phyloP scores from a whole-genome alignment of 2,329 filamentous ascomycete genomes.

The Pezicula radicicola region DNA sequence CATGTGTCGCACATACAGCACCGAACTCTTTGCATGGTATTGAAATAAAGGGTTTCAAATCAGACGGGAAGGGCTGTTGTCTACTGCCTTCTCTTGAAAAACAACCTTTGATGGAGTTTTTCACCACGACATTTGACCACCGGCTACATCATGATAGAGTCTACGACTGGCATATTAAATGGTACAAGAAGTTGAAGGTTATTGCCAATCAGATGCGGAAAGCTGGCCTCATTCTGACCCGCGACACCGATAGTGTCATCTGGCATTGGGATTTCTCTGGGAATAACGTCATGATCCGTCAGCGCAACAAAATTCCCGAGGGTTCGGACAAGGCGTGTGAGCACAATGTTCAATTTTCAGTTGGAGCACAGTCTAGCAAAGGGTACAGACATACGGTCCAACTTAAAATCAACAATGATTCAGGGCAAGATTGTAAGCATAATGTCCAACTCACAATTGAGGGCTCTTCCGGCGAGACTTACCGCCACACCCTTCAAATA shows the following conservation, averaged over 20 bases:
- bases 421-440: too few species aligned
- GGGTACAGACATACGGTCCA: too few species aligned
- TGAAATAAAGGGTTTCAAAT: neutral
- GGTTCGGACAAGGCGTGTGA: neutral
- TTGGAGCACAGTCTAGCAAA: too few species aligned
- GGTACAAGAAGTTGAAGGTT: neutral
- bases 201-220: constrained; percentile 10
- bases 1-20: neutral
- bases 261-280: constrained; percentile 19
- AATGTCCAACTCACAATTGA: too few species aligned
- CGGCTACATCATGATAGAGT: neutral
- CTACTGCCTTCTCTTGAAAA: neutral
- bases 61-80: neutral
- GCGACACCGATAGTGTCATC: constrained; percentile 4
- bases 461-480: too few species aligned
- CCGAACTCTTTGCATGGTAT: neutral
- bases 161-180: neutral
- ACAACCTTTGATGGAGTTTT: neutral
- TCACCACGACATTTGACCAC: neutral
- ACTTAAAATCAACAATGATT: too few species aligned
- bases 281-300: constrained; percentile 8
- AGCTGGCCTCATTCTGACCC: constrained; percentile 4
- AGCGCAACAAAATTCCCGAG: neutral
- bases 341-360: too few species aligned
- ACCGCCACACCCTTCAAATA: too few species aligned